Conservation (phyloP, 257 asterid genomes). For the Scutellaria minor region DNA sequence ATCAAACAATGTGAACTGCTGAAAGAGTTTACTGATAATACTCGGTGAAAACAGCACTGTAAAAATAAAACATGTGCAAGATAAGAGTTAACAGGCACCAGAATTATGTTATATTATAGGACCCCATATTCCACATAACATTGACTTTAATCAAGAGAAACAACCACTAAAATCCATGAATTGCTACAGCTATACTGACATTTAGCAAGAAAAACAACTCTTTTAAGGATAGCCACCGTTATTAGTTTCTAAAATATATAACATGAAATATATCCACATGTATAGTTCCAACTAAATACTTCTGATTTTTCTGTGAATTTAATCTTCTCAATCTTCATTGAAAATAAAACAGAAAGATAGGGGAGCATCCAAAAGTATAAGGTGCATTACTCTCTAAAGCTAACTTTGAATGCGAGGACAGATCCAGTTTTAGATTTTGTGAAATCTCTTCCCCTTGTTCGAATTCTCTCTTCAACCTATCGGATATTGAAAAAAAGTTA, state of each 20-base stretch:
- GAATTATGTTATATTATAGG: neutral
- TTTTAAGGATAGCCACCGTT: neutral
- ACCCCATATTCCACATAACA: neutral
- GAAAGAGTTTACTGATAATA: constrained; percentile 3
- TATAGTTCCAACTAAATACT: neutral
- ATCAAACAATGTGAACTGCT: neutral
- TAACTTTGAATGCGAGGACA: constrained; percentile 94
- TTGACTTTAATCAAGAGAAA: constrained; percentile 2
- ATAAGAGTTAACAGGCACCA: neutral
- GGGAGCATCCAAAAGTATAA: constrained; percentile 33
- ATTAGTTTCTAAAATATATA: neutral
- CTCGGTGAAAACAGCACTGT: neutral
- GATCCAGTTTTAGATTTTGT: constrained; percentile 93
- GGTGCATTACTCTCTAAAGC: constrained; percentile 90
- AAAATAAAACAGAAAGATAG: constrained; percentile 24
- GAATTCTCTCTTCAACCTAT: constrained; percentile 96
- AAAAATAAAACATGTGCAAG: neutral
- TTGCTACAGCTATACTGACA: neutral
- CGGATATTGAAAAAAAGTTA: constrained; percentile 28
- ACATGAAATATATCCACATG: neutral
- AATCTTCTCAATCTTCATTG: constrained; percentile 1
- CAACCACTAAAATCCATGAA: neutral
- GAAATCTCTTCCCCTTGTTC: constrained; percentile 71
- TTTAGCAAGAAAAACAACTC: neutral
- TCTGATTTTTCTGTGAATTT: neutral